phyloP scores from a whole-genome alignment of 192 early-diverging fungal genomes.

The Backusella tuberculispora region DNA sequence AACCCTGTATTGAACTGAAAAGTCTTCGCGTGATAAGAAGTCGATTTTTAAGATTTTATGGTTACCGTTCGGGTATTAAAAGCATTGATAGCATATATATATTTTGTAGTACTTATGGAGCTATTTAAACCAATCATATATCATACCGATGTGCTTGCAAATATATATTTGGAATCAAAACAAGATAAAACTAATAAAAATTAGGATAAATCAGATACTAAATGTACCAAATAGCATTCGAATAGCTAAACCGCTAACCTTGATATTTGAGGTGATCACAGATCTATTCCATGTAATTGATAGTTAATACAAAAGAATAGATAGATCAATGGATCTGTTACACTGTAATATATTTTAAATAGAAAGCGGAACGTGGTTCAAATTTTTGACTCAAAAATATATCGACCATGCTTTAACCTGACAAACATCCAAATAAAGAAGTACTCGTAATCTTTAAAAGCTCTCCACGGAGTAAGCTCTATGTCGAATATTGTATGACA shows the following conservation, averaged over 20 bases:
- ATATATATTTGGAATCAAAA: background rate
- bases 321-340: background rate
- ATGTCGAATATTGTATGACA: background rate
- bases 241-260: background rate
- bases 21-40: background rate
- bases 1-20: too few relatives aligned
- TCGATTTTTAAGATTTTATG: too few relatives aligned
- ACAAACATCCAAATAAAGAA: conserved; percentile 5
- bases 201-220: background rate
- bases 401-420: background rate
- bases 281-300: background rate
- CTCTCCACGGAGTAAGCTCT: background rate
- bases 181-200: background rate
- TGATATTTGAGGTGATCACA: background rate
- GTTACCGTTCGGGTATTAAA: background rate
- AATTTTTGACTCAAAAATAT: conserved; percentile 11
- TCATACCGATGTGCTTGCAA: background rate
- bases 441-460: background rate
- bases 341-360: conserved; percentile 3
- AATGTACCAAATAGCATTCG: background rate
- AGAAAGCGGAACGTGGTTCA: background rate
- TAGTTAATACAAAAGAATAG: background rate
- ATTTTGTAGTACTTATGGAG: background rate
- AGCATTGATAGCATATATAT: background rate
- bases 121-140: conserved; percentile 6